Evolutionary conservation across 768 basidiomycete species (phyloP), one percentile per base, ranked within the genome.

Genomic region (Arthromyces matolae): DNA sequence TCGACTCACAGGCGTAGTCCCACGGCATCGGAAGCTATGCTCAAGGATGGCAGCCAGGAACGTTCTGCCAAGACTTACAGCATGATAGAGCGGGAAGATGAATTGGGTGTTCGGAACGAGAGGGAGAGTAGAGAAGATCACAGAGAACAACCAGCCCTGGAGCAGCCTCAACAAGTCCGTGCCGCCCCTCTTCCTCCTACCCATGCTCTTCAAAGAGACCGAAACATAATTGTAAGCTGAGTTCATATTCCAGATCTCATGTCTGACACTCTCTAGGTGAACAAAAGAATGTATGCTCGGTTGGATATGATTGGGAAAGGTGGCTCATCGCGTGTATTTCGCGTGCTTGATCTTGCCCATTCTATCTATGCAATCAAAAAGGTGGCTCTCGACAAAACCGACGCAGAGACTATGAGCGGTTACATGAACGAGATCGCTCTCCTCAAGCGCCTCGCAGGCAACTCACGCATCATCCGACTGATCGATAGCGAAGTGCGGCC

Each of bases 371-470:
- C 95, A 8, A 78, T 99, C 62, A 99, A 99, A 65, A 84, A 88
- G 45, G 94, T 98, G 29, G 81, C 88, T 13, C 73, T 98, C 18
- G 92, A 95, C 64, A 85, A 86, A 61, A 86, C 87, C 5, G 95
- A 98, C 55, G 65, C 81, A 3, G 93, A 96, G 53, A 90, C 92
- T 16, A 86, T 95, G 71, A 81, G 76, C 50, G 87, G 91, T 12
- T 99, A 95, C 67, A 88, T 92, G 80, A 97, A 97, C 64, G 95
- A 99, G 73, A 97, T 98, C 50, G 82, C 85, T 9, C 71, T 99
- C 40, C 76, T 99, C 29, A 91, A 92, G 61, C 83, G 93, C n/a
- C 74, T 99, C n/a, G 83, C 85, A 28, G 96, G 95, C 24, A 95
- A 97, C 64, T 83, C 82, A 43, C 77, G 93, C 37, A 94, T 99